Conservation (phyloP, 2,329 filamentous ascomycete genomes). For the Trichoderma hamatum region DNA sequence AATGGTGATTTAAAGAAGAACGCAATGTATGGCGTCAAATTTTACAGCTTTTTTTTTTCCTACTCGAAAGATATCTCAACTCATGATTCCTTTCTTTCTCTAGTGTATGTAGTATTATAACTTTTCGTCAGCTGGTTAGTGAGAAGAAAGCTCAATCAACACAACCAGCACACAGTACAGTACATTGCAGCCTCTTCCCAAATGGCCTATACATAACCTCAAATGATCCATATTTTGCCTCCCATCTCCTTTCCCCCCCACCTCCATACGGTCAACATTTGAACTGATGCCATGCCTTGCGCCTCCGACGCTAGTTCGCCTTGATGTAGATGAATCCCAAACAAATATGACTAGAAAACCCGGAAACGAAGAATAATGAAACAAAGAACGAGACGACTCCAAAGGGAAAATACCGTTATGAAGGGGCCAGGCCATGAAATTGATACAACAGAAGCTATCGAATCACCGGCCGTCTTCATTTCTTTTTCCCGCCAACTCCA, state of each 20-base stretch:
- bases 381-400: slow-evolving; percentile 1
- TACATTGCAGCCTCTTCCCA: background rate
- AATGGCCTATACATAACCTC: slow-evolving; percentile 9
- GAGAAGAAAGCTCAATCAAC: background rate
- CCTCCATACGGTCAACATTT: slow-evolving; percentile 4
- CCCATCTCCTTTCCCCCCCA: background rate
- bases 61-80: background rate
- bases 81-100: background rate
- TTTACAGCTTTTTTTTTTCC: background rate
- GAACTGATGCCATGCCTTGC: slow-evolving; percentile 20
- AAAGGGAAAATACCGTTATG: background rate
- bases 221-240: slow-evolving; percentile 1
- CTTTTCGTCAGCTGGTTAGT: slow-evolving; percentile 7
- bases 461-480: slow-evolving; percentile 38
- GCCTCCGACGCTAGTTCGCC: slow-evolving; percentile 12
- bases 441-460: background rate
- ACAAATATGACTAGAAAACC: background rate
- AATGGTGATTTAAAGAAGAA: slow-evolving; percentile 18
- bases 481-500: slow-evolving; percentile 53
- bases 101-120: slow-evolving; percentile 4
- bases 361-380: background rate
- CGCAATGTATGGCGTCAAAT: slow-evolving; percentile 21
- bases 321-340: slow-evolving; percentile 17
- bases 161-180: background rate
- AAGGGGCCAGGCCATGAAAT: background rate